Evolutionary conservation across 352 stramenopile genomes (phyloP).

Genomic region (Phytophthora nicotianae): DNA sequence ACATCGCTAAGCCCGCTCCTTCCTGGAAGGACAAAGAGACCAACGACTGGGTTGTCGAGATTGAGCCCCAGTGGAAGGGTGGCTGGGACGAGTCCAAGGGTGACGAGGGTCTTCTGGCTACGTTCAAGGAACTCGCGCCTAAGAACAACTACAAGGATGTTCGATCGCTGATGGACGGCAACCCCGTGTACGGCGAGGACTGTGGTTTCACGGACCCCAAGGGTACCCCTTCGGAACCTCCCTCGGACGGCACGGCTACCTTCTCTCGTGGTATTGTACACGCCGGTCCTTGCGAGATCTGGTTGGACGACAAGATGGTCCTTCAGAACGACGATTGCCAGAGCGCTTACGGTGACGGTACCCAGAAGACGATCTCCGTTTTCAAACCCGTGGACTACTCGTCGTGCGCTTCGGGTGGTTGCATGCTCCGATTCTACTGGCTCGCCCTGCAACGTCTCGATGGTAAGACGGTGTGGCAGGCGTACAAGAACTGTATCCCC

Average conservation of each 20-base stretch:
- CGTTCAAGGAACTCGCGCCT: constrained; percentile 33
- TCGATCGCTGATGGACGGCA: constrained; percentile 26
- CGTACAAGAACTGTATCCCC: constrained; percentile 46
- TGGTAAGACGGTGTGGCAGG: constrained; percentile 34
- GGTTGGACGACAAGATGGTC: constrained; percentile 35
- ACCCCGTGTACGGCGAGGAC: constrained; percentile 29
- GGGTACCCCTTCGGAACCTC: constrained; percentile 18
- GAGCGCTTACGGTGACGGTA: constrained; percentile 30
- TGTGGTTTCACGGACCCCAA: constrained; percentile 42
- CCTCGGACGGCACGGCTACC: constrained; percentile 29
- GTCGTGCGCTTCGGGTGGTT: constrained; percentile 27
- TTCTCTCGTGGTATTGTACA: constrained; percentile 40
- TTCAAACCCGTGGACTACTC: constrained; percentile 46
- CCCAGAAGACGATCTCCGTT: constrained; percentile 26
- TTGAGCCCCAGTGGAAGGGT: constrained; percentile 37
- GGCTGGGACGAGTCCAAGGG: constrained; percentile 27
- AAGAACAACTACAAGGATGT: constrained; percentile 30
- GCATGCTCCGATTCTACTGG: constrained; percentile 43
- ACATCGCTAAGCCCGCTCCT: constrained; percentile 19
- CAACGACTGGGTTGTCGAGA: constrained; percentile 40
- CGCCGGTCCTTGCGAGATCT: constrained; percentile 35
- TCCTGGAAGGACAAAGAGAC: constrained; percentile 29
- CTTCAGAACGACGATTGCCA: constrained; percentile 39
- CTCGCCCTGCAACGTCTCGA: constrained; percentile 33
- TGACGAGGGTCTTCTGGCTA: constrained; percentile 21